A percentile compares a stretch with the other conserved stretches of the same genome.
phyloP scores from a whole-genome alignment of 2,329 filamentous ascomycete species.

The Parasarocladium wereldwijsianum region DNA sequence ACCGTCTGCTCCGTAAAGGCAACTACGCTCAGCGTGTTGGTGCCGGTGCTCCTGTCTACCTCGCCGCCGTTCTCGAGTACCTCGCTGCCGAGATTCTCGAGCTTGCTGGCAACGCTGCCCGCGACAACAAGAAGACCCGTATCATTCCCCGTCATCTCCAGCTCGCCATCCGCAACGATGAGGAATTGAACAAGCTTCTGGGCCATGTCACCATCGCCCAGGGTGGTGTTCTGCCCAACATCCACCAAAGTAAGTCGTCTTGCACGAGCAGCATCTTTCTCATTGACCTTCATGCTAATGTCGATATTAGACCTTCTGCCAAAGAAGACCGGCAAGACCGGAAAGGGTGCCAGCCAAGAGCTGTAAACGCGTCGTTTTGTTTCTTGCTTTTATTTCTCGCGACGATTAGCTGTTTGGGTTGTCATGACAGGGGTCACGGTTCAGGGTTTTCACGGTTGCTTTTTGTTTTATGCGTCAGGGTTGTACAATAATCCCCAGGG shows the following conservation, averaged over 20 bases:
- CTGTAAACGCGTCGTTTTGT: slow-evolving; percentile 48
- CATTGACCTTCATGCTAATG: slow-evolving; percentile 19
- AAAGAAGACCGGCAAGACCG: slow-evolving; percentile 96
- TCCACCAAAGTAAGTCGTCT: slow-evolving; percentile 75
- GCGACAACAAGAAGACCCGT: slow-evolving; percentile 99
- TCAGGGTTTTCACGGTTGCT: slow-evolving; percentile 55
- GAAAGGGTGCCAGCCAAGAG: slow-evolving; percentile 88
- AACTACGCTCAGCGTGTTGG: slow-evolving; percentile 99
- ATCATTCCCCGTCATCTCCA: slow-evolving; percentile 98
- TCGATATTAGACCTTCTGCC: slow-evolving; percentile 68
- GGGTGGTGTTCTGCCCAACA: slow-evolving; percentile 93
- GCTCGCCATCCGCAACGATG: slow-evolving; percentile 97
- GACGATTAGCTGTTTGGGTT: slow-evolving; percentile 52
- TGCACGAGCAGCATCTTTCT: slow-evolving; percentile 2
- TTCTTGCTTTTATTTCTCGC: slow-evolving; percentile 36
- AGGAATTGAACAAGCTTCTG: slow-evolving; percentile 98
- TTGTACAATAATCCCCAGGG: slow-evolving; percentile 63
- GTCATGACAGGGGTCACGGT: slow-evolving; percentile 73
- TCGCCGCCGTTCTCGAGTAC: slow-evolving; percentile 95
- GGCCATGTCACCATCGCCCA: slow-evolving; percentile 95
- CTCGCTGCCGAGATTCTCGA: slow-evolving; percentile 98
- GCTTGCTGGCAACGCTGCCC: slow-evolving; percentile 93
- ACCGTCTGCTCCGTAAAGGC: slow-evolving; percentile 96
- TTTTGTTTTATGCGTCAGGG: slow-evolving; percentile 38
- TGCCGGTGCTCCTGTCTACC: slow-evolving; percentile 94